Conservation (phyloP, 768 basidiomycete species). For the Collybiopsis confluens region DNA sequence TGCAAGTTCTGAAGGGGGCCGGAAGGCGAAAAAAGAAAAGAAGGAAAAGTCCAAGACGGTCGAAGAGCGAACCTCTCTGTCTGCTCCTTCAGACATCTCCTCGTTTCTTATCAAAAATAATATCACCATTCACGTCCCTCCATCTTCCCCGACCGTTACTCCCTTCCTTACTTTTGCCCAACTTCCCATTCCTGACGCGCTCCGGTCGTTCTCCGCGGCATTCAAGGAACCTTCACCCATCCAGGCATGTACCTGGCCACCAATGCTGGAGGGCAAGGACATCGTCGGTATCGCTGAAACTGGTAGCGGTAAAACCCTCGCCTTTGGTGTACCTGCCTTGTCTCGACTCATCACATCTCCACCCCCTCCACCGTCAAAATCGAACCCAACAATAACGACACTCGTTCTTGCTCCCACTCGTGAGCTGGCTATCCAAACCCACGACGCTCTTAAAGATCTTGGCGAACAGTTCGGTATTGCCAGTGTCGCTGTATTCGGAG, state of each 20-base stretch:
- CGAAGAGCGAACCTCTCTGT: constrained; percentile 14
- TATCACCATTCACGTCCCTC: constrained; percentile 64
- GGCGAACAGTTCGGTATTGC: constrained; percentile 72
- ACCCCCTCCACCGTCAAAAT: constrained; percentile 24
- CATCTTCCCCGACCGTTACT: constrained; percentile 38
- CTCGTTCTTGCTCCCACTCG: constrained; percentile 93
- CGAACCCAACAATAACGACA: constrained; percentile 44
- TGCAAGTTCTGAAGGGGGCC: constrained; percentile 15
- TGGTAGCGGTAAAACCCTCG: constrained; percentile 94
- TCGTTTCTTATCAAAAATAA: constrained; percentile 69
- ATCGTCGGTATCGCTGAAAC: constrained; percentile 97
- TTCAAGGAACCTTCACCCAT: constrained; percentile 94
- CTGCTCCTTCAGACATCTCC: constrained; percentile 39
- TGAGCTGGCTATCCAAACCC: constrained; percentile 94
- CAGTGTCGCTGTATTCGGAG: constrained; percentile 89
- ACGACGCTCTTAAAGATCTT: constrained; percentile 72
- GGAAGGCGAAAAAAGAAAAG: constrained; percentile 43
- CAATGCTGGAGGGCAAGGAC: constrained; percentile 75
- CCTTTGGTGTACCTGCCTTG: constrained; percentile 91
- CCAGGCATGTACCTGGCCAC: constrained; percentile 94
- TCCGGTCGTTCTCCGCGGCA: constrained; percentile 55
- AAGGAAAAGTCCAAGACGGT: constrained; percentile 28
- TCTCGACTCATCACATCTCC: constrained; percentile 50
- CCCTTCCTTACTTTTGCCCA: constrained; percentile 77
- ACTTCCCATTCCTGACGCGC: constrained; percentile 58